Evolutionary conservation across 768 basidiomycete genomes (phyloP), one percentile per base, ranked within the genome.

Genomic region (Pulveroboletus sp.): DNA sequence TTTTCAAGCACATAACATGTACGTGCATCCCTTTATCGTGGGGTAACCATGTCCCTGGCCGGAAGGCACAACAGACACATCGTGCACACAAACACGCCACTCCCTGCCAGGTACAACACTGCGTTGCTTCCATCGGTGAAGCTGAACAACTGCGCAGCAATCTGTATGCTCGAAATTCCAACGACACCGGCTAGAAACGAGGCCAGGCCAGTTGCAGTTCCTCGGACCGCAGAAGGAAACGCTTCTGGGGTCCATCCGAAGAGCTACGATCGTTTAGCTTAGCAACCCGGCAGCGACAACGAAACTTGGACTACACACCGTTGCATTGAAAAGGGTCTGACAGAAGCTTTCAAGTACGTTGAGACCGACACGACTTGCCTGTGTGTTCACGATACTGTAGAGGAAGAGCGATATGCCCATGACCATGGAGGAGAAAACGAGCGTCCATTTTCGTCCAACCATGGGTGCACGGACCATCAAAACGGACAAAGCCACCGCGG

Each of bases 181-280:
- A 51, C 5, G 5, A 57, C 1, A n/a, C n/a, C 43, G 20, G 32
- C 53, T 21, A 36, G 43, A 17, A 49, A 56, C 2, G 24, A 5
- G 16, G 53, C 46, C 29, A 48, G 31, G 5, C 56, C 53, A 3
- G 50, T 45, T 1, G 43, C 56, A 21, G 56, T 57, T 9, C 56
- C 56, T 33, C 56, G 46, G 10, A 57, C 47, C 7, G 56, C 45
- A 17, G 29, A 3, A 16, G 56, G 56, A 24, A 57, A 57, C 16
- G 56, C 49, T 24, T 57, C 56, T 2, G 56, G 56, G 16, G 44
- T 57, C 56, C 56, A 57, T 21, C 56, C 53, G 1, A 36, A 25
- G 46, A 55, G 43, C 55, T 57, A 24, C 9, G 9, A 45, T 20
- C 16, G n/a, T 25, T 2, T n/a, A 2, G 17, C 17, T 54, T 24